Percentiles rank a stretch among this genome's conserved stretches.
Evolutionary conservation across 23 red algal species (phyloP).

Genomic region (Gracilaria vermiculophylla): DNA sequence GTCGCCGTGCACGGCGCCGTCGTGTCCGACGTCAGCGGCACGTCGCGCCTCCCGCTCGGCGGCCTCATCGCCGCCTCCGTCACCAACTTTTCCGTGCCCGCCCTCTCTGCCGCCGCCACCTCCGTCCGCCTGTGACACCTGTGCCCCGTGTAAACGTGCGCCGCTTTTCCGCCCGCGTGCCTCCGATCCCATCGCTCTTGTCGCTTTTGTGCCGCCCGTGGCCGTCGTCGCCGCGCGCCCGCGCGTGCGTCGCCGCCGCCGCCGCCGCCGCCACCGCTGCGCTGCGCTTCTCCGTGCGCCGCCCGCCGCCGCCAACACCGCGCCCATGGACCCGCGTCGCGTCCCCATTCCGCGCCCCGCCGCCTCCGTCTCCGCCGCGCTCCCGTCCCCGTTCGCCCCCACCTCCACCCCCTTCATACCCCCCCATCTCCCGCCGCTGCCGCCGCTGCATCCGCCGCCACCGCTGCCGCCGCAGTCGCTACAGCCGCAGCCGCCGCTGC

Average conservation of each 20-base stretch:
- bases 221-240: too few species aligned
- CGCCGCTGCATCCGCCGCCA: too few species aligned
- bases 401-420: slow-evolving; percentile 2
- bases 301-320: neutral
- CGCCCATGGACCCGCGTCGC: neutral
- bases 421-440: neutral
- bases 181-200: too few species aligned
- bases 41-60: neutral
- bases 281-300: neutral
- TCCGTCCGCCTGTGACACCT: too few species aligned
- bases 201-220: too few species aligned
- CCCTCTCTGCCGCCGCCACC: too few species aligned
- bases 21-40: neutral
- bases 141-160: too few species aligned
- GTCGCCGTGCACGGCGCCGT: neutral
- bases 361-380: neutral
- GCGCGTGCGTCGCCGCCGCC: too few species aligned
- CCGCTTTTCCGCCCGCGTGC: too few species aligned
- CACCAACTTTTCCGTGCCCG: neutral
- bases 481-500: neutral
- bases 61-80: neutral
- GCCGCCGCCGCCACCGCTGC: too few species aligned
- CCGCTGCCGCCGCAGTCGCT: neutral
- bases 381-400: neutral
- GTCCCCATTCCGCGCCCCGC: neutral